Evolutionary conservation across 2,329 filamentous ascomycete genomes (phyloP).

Genomic region (Tricladium varicosporioides): DNA sequence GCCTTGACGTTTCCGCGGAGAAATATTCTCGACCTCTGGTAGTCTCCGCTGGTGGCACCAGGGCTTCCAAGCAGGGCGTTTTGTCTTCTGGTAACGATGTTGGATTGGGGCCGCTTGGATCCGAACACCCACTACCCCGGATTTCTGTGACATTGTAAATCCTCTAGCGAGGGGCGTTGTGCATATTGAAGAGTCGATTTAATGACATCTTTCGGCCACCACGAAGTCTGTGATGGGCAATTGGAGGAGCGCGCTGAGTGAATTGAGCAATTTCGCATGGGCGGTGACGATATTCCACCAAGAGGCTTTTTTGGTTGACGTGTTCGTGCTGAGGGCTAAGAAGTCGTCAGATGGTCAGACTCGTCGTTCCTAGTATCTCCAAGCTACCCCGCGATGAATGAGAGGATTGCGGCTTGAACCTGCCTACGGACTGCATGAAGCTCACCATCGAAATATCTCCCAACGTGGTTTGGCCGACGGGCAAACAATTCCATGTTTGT

Average conservation of each 20-base stretch:
- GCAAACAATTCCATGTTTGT: not conserved
- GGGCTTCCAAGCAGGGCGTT: not conserved
- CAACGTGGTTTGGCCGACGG: not conserved
- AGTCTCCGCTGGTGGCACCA: not conserved
- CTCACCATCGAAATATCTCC: not conserved
- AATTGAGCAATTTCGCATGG: not conserved
- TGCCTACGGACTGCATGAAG: not conserved
- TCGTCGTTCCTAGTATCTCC: not conserved
- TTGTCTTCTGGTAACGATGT: not conserved
- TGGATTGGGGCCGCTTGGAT: not conserved
- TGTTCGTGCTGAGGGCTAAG: not conserved
- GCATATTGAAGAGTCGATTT: not conserved
- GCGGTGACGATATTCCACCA: not conserved
- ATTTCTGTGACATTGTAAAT: constrained; percentile 29
- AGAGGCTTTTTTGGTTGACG: not conserved
- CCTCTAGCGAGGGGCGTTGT: constrained; percentile 14
- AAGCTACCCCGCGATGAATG: not conserved
- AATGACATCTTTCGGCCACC: no score
- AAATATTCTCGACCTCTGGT: not conserved
- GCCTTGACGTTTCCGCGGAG: not conserved
- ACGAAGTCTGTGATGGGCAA: not conserved
- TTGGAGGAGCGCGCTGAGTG: not conserved
- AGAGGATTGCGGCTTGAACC: not conserved
- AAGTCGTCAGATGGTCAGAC: not conserved
- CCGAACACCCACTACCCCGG: constrained; percentile 20